Conservation (phyloP, 768 basidiomycete species). For the Rhizopogon salebrosus region DNA sequence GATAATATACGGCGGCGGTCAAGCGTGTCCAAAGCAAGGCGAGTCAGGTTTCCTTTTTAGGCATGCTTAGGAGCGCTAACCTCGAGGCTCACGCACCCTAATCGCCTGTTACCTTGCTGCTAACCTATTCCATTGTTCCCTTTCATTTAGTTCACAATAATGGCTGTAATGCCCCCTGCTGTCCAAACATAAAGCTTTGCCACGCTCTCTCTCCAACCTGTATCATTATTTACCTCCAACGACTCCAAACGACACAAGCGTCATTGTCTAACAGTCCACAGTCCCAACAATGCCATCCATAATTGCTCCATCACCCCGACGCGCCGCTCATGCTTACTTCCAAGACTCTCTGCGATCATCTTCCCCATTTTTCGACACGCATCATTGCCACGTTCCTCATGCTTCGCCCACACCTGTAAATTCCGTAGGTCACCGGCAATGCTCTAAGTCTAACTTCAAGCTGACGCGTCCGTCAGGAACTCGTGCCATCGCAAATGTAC, state of each 20-base stretch:
- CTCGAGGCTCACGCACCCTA: slow-evolving; percentile 16
- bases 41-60: slow-evolving; percentile 24
- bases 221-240: slow-evolving; percentile 25
- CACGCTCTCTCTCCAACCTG: slow-evolving; percentile 25
- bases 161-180: slow-evolving; percentile 16
- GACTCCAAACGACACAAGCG: slow-evolving; percentile 7
- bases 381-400: background rate
- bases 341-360: slow-evolving; percentile 3
- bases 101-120: slow-evolving; percentile 9
- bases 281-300: slow-evolving; percentile 34
- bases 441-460: background rate
- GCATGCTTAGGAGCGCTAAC: slow-evolving; percentile 9
- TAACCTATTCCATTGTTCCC: slow-evolving; percentile 16
- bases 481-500: slow-evolving; percentile 13
- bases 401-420: background rate
- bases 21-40: background rate
- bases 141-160: slow-evolving; percentile 19
- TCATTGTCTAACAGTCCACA: slow-evolving; percentile 5
- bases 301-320: slow-evolving; percentile 35
- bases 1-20: too few species aligned
- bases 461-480: slow-evolving; percentile 16
- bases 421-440: slow-evolving; percentile 3
- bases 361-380: background rate
- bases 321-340: slow-evolving; percentile 16
- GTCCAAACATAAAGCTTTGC: slow-evolving; percentile 23